Conservation (phyloP, 108 stramenopile species). For the Pseudonitzschia multistriata region DNA sequence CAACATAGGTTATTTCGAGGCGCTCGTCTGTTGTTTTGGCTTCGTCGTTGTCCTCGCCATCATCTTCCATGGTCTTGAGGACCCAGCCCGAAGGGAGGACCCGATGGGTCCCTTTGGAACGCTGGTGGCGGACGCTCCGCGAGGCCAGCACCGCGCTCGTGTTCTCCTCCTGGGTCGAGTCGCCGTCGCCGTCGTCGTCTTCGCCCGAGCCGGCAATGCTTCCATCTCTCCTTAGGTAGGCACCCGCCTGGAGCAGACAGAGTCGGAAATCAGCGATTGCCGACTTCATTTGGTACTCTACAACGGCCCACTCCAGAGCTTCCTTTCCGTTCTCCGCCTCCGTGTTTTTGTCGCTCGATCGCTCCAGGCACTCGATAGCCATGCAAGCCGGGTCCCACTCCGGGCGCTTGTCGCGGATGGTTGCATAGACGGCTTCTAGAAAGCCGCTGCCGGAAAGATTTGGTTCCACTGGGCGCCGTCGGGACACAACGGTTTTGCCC, state of each 20-base stretch:
- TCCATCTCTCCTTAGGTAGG: neutral
- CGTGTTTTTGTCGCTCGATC: neutral
- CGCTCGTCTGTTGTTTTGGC: neutral
- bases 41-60: neutral
- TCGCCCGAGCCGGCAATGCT: neutral
- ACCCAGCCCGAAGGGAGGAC: slow-evolving; percentile 17
- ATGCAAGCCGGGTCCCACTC: slow-evolving; percentile 13
- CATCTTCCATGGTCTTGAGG: neutral
- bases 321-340: neutral
- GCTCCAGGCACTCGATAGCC: neutral
- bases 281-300: slow-evolving; percentile 11
- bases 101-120: neutral
- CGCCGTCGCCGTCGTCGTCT: neutral
- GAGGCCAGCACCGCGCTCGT: slow-evolving; percentile 13
- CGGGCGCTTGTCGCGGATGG: slow-evolving; percentile 4
- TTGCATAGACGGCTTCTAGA: slow-evolving; percentile 4
- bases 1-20: slow-evolving; percentile 18
- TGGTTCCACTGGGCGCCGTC: neutral
- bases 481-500: neutral
- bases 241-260: slow-evolving; percentile 2
- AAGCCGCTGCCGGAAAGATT: neutral
- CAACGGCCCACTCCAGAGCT: slow-evolving; percentile 8
- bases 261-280: neutral
- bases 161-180: neutral
- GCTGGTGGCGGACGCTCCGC: slow-evolving; percentile 6